A percentile compares a stretch with the other conserved stretches of the same genome.
phyloP scores from a whole-genome alignment of 352 stramenopile species.

The Phytophthora uliginosa region DNA sequence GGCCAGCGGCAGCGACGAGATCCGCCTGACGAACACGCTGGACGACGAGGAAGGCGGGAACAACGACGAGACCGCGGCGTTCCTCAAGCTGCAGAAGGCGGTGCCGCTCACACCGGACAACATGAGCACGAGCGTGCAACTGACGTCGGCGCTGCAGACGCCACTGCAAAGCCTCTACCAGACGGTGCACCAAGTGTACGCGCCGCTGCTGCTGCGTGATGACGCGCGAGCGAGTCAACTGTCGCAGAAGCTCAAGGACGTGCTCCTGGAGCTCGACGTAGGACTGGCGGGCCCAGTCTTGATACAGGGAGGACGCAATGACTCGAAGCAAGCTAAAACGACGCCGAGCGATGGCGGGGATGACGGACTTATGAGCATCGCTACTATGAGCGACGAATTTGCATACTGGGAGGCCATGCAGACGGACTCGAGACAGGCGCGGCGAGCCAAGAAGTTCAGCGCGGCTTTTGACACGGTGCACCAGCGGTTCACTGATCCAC shows the following conservation, averaged over 20 bases:
- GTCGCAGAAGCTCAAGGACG: conserved; percentile 85
- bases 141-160: conserved; percentile 75
- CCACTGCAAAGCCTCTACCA: conserved; percentile 87
- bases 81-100: conserved; percentile 66
- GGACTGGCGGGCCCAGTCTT: conserved; percentile 64
- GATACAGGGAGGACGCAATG: conserved; percentile 25
- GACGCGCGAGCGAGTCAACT: conserved; percentile 55
- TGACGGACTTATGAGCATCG: conserved; percentile 77
- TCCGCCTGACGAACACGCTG: conserved; percentile 28
- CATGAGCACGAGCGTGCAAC: conserved; percentile 78
- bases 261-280: conserved; percentile 79
- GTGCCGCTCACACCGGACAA: conserved; percentile 69
- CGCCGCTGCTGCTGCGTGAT: conserved; percentile 74
- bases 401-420: conserved; percentile 82
- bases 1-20: conserved; percentile 27
- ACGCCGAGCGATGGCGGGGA: conserved; percentile 36
- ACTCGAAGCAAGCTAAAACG: conserved; percentile 28
- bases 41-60: conserved; percentile 17
- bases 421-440: conserved; percentile 59
- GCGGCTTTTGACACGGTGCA: conserved; percentile 86
- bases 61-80: conserved; percentile 54
- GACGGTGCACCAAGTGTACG: conserved; percentile 85
- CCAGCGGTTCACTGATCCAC: conserved; percentile 67
- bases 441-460: conserved; percentile 83
- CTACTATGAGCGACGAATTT: conserved; percentile 89